phyloP scores from a whole-genome alignment of 2,329 filamentous ascomycete species.

The Claviceps spartinae region DNA sequence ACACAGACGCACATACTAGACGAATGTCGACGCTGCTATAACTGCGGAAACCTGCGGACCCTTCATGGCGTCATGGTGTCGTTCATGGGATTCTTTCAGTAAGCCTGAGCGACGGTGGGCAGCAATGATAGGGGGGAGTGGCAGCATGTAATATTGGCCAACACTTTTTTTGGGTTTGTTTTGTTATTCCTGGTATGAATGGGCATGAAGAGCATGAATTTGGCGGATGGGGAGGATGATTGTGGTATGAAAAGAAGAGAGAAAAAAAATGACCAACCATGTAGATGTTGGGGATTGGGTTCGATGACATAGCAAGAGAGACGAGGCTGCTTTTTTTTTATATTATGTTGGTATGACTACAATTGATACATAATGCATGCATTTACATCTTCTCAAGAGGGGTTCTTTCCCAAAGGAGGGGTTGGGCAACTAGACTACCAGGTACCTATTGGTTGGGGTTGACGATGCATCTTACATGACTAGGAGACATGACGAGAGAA shows the following conservation, averaged over 20 bases:
- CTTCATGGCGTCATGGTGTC: not conserved
- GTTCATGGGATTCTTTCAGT: not conserved
- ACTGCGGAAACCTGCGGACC: not conserved
- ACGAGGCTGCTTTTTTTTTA: not conserved
- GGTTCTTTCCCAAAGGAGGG: not conserved
- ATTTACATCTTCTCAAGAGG: not conserved
- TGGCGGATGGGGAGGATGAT: not conserved
- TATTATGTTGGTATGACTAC: not conserved
- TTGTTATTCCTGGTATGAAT: not conserved
- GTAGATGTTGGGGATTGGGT: not conserved
- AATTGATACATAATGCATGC: not conserved
- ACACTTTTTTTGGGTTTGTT: not conserved
- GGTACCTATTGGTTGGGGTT: too few species aligned
- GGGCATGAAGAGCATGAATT: not conserved
- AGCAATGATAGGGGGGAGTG: not conserved
- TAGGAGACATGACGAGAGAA: too few species aligned
- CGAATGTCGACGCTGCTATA: not conserved
- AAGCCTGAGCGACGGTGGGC: not conserved
- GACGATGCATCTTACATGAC: too few species aligned
- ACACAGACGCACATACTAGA: not conserved
- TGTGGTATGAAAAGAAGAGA: not conserved
- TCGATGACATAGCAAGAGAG: not conserved
- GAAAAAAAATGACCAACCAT: not conserved
- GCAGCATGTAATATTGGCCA: not conserved
- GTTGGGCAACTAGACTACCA: too few species aligned